Evolutionary conservation across 2,329 filamentous ascomycete genomes (phyloP).

Genomic region (Davidsoniella australis): DNA sequence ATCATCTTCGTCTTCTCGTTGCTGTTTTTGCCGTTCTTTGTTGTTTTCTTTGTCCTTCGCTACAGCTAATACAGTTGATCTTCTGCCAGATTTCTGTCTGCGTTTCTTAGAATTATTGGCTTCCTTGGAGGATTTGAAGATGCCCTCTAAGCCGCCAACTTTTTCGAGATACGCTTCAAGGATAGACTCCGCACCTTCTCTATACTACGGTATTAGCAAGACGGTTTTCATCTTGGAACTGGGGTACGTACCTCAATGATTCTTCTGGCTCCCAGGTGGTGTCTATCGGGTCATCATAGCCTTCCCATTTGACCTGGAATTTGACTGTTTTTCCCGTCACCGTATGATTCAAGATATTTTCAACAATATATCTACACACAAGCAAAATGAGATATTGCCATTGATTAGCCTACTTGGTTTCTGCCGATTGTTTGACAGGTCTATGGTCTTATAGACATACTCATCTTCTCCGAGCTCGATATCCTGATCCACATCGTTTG

Average conservation of each 20-base stretch:
- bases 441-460: constrained; percentile 22
- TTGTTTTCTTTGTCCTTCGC: too few species aligned
- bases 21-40: too few species aligned
- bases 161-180: constrained; percentile 45
- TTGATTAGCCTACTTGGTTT: constrained; percentile 19
- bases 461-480: constrained; percentile 13
- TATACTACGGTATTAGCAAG: constrained; percentile 16
- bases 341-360: constrained; percentile 52
- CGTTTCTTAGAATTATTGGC: constrained; percentile 41
- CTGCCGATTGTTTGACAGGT: constrained; percentile 24
- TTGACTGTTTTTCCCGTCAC: constrained; percentile 37
- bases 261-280: constrained; percentile 65
- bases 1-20: too few species aligned
- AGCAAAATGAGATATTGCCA: background rate
- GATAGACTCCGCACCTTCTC: constrained; percentile 40
- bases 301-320: constrained; percentile 69
- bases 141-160: constrained; percentile 45
- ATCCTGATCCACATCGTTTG: too few species aligned
- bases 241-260: constrained; percentile 38
- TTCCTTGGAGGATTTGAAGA: constrained; percentile 33
- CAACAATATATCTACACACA: constrained; percentile 35
- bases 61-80: constrained; percentile 22
- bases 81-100: constrained; percentile 21
- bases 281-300: constrained; percentile 52
- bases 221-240: background rate